Evolutionary conservation across 176 grass and related monocot genomes (phyloP).

Genomic region (Elymus sibiricus): DNA sequence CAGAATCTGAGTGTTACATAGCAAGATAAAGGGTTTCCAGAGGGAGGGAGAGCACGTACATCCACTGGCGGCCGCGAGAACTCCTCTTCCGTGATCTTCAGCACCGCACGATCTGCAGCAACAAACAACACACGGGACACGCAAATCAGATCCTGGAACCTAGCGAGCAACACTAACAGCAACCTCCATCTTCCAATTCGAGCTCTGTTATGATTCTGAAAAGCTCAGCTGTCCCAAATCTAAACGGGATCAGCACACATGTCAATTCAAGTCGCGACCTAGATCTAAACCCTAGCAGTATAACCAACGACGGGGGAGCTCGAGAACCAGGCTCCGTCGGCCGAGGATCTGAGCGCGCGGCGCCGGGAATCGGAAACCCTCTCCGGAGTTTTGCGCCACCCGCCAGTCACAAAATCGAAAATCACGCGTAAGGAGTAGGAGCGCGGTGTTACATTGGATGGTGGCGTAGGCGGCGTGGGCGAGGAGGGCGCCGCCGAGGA

Average conservation of each 20-base stretch:
- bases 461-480: constrained; percentile 81
- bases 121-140: background rate
- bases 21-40: background rate
- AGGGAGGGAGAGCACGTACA: constrained; percentile 21
- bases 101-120: constrained; percentile 65
- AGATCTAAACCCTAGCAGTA: constrained; percentile 24
- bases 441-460: constrained; percentile 60
- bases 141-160: constrained; percentile 10
- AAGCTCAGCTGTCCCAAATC: background rate
- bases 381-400: background rate
- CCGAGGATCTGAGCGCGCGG: background rate
- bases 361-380: background rate
- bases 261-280: background rate
- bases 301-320: background rate
- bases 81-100: constrained; percentile 93
- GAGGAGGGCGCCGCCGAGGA: constrained; percentile 79
- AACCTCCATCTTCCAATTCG: background rate
- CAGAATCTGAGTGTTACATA: background rate
- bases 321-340: background rate
- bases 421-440: background rate
- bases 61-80: constrained; percentile 69
- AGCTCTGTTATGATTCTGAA: background rate
- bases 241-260: background rate
- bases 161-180: background rate
- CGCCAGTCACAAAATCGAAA: background rate